Evolutionary conservation across 2,329 filamentous ascomycete genomes (phyloP).

Genomic region (Nigrospora oryzae): DNA sequence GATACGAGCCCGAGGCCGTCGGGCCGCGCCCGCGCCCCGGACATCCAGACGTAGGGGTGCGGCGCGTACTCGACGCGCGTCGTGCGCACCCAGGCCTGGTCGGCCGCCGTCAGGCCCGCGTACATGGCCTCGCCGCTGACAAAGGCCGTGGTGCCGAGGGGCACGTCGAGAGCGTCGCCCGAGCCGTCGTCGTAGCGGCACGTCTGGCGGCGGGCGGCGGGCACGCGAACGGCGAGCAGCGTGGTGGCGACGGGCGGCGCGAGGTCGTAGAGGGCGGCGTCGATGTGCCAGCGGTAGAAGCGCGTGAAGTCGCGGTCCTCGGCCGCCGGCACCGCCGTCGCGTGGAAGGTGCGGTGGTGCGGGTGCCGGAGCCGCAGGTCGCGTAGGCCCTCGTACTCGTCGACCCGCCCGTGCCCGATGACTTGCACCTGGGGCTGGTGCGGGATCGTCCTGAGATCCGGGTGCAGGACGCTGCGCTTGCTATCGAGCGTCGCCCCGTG

Average conservation of each 20-base stretch:
- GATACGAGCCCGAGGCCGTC: conserved; percentile 66
- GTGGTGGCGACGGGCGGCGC: conserved; percentile 68
- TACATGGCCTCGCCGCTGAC: conserved; percentile 65
- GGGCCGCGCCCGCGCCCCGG: conserved; percentile 53
- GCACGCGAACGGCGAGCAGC: conserved; percentile 66
- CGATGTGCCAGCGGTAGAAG: conserved; percentile 76
- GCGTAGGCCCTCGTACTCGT: conserved; percentile 61
- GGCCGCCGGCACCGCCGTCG: conserved; percentile 46
- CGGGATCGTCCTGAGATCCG: conserved; percentile 72
- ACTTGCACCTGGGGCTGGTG: conserved; percentile 75
- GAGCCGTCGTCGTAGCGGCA: conserved; percentile 67
- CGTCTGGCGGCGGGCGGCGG: conserved; percentile 55
- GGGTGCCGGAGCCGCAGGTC: conserved; percentile 65
- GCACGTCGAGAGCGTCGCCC: conserved; percentile 56
- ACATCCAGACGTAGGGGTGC: conserved; percentile 81
- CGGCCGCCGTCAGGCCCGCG: conserved; percentile 53
- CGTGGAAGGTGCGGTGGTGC: conserved; percentile 71
- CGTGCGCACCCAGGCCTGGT: conserved; percentile 58
- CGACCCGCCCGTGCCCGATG: conserved; percentile 66
- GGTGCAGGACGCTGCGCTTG: conserved; percentile 59
- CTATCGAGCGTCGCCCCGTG: conserved; percentile 66
- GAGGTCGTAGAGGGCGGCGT: conserved; percentile 67
- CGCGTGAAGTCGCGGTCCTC: conserved; percentile 41
- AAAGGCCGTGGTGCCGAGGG: conserved; percentile 71
- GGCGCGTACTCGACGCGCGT: conserved; percentile 68